phyloP scores from a whole-genome alignment of 768 basidiomycete genomes.

The Termitomyces sp. region DNA sequence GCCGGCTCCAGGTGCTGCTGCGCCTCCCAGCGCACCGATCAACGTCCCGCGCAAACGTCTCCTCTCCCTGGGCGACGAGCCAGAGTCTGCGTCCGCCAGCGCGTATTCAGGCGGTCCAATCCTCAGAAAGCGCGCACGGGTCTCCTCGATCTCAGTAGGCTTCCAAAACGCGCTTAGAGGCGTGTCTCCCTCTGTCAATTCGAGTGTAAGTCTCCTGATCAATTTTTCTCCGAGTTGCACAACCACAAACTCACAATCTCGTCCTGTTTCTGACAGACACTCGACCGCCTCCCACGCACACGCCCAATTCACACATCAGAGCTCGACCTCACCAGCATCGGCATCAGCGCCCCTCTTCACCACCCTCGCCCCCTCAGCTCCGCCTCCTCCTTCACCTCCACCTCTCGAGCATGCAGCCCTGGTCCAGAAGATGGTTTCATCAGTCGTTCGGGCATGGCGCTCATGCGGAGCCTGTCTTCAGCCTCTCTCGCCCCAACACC shows the following conservation, averaged over 20 bases:
- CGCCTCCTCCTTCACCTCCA: constrained; percentile 25
- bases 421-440: constrained; percentile 22
- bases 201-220: neutral
- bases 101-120: constrained; percentile 6
- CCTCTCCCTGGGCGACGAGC: constrained; percentile 20
- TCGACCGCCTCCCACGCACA: neutral
- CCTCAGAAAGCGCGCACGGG: constrained; percentile 31
- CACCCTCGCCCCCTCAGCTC: constrained; percentile 21
- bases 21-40: neutral
- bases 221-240: neutral
- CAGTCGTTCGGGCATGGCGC: constrained; percentile 21
- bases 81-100: constrained; percentile 12
- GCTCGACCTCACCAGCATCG: neutral
- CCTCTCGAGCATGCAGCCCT: constrained; percentile 25
- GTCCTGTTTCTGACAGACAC: neutral
- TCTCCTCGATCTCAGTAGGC: constrained; percentile 22
- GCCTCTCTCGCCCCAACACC: constrained; percentile 27
- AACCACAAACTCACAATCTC: neutral
- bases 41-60: neutral
- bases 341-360: constrained; percentile 4
- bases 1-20: neutral
- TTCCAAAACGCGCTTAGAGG: neutral
- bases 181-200: neutral
- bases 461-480: constrained; percentile 33
- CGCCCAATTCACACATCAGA: neutral